Conservation (phyloP, 2,329 filamentous ascomycete genomes). For the Plectosphaerella plurivora region DNA sequence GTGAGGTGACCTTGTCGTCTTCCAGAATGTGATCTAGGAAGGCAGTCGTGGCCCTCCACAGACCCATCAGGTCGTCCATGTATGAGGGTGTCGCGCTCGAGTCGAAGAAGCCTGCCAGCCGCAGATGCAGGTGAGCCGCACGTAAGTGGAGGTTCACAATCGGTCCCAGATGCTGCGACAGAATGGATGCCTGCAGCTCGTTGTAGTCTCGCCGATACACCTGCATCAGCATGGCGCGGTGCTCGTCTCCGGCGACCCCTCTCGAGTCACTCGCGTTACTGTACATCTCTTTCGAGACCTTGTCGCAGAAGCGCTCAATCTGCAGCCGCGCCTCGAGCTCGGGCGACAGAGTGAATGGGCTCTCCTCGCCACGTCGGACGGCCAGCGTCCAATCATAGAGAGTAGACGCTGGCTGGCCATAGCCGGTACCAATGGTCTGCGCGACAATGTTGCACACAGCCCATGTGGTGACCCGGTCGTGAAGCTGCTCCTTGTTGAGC, state of each 20-base stretch:
- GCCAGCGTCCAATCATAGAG: conserved; percentile 72
- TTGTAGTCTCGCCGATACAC: conserved; percentile 62
- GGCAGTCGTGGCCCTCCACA: conserved; percentile 67
- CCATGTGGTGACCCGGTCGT: conserved; percentile 77
- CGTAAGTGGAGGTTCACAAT: conserved; percentile 63
- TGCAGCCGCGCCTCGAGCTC: conserved; percentile 65
- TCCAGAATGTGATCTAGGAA: conserved; percentile 65
- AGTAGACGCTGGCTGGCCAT: conserved; percentile 75
- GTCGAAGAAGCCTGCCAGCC: conserved; percentile 77
- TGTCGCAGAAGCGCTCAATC: conserved; percentile 72
- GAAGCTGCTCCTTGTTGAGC: conserved; percentile 72
- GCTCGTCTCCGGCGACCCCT: conserved; percentile 63
- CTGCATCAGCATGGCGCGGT: conserved; percentile 61
- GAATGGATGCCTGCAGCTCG: conserved; percentile 57
- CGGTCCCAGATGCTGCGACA: conserved; percentile 53
- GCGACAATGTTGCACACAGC: conserved; percentile 82
- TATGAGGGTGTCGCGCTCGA: conserved; percentile 68
- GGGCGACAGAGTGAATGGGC: conserved; percentile 52
- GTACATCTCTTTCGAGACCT: conserved; percentile 74
- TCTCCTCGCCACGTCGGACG: conserved; percentile 54
- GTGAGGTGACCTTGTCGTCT: conserved; percentile 43
- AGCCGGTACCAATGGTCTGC: conserved; percentile 76
- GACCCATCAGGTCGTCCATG: conserved; percentile 67
- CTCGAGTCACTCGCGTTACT: conserved; percentile 71
- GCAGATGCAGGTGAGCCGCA: conserved; percentile 70